phyloP scores from a whole-genome alignment of 139 green algal genomes.

The Chlamydomonas applanata region DNA sequence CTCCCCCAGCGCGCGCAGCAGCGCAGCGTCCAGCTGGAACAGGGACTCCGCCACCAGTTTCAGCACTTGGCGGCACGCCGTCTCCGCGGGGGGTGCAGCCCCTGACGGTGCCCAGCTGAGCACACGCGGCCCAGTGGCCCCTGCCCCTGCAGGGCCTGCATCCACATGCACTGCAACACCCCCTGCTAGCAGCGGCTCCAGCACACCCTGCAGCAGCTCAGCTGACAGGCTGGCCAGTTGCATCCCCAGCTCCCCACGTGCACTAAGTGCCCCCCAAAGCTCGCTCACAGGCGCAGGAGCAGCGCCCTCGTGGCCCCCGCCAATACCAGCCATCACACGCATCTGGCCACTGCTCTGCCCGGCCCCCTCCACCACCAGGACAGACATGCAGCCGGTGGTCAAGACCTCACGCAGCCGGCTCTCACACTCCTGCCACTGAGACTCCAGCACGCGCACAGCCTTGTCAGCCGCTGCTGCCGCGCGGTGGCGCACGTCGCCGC shows the following conservation, averaged over 20 bases:
- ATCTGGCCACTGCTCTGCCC: too few relatives aligned
- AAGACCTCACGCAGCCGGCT: too few relatives aligned
- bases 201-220: conserved; percentile 2
- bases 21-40: background rate
- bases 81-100: background rate
- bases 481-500: too few relatives aligned
- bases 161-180: background rate
- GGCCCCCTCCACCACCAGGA: too few relatives aligned
- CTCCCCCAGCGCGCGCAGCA: background rate
- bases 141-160: background rate
- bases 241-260: background rate
- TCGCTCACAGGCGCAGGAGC: background rate
- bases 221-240: background rate
- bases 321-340: too few relatives aligned
- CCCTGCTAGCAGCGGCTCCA: conserved; percentile 7
- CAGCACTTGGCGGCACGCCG: conserved; percentile 7
- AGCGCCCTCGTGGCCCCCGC: too few relatives aligned
- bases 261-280: background rate
- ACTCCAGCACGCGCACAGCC: too few relatives aligned
- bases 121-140: background rate
- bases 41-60: conserved; percentile 18
- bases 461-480: too few relatives aligned
- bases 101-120: background rate
- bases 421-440: too few relatives aligned
- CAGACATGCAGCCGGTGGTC: too few relatives aligned